Evolutionary conservation across 768 basidiomycete species (phyloP).

Genomic region (Pulveroboletus frians): DNA sequence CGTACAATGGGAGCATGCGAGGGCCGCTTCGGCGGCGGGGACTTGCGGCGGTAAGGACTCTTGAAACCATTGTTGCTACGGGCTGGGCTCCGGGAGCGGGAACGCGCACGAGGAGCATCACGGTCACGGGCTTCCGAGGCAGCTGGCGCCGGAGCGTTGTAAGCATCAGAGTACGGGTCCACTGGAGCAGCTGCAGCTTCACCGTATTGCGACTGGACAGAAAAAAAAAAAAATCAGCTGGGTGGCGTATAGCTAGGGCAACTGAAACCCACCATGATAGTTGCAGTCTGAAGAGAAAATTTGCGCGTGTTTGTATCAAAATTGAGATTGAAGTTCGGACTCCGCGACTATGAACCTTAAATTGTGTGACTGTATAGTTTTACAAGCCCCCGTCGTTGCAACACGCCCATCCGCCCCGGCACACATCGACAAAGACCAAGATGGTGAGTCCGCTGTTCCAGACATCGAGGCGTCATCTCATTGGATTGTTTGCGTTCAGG

Average conservation of each 20-base stretch:
- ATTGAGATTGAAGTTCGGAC: conserved; percentile 24
- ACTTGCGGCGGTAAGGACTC: conserved; percentile 55
- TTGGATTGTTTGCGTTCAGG: conserved; percentile 40
- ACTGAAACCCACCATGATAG: conserved; percentile 58
- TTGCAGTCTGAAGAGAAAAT: conserved; percentile 42
- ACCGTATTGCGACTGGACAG: conserved; percentile 50
- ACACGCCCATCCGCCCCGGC: conserved; percentile 41
- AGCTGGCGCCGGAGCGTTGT: conserved; percentile 58
- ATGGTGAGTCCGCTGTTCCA: conserved; percentile 68
- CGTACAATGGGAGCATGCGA: conserved; percentile 71
- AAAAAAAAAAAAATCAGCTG: conserved; percentile 7
- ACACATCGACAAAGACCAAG: conserved; percentile 58
- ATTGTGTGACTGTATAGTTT: conserved; percentile 54
- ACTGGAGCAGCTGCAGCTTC: conserved; percentile 54
- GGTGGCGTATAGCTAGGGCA: neutral
- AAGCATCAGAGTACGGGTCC: conserved; percentile 81
- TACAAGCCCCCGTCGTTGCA: conserved; percentile 47
- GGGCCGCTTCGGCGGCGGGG: conserved; percentile 58
- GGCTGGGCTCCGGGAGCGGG: conserved; percentile 68
- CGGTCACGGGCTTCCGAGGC: conserved; percentile 46
- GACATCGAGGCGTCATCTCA: conserved; percentile 21
- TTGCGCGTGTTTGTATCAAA: conserved; percentile 43
- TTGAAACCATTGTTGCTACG: conserved; percentile 50
- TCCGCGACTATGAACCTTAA: conserved; percentile 34
- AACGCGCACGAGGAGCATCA: conserved; percentile 59